Evolutionary conservation across 164 flowering plant species (phyloP), one percentile per base, ranked within the genome.

Genomic region (Amborella trichopoda): DNA sequence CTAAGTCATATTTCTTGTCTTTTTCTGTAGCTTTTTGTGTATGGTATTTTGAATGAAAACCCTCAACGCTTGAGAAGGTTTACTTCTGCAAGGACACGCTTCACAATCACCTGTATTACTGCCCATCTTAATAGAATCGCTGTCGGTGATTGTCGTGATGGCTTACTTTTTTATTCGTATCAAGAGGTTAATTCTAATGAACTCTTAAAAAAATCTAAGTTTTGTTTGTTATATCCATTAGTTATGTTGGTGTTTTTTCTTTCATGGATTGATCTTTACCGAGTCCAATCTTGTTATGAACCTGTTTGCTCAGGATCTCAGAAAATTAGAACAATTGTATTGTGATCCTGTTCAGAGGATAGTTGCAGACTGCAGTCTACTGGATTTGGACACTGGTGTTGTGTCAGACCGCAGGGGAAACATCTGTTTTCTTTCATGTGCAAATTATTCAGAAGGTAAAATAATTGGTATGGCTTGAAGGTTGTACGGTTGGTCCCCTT

Each of bases 61-160:
- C 74, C 78, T 42, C 83, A 67, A 54, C 74, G 73, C 49, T 65
- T 87, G 63, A 81, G 63, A 68, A 75, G 61, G 62, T 59, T 68
- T 43, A 78, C 99, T 61, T 60, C 58, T 0, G 80, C 68, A 37
- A 81, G 84, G 67, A 83, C 99, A 34, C 87, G 96, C 23, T 84
- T 78, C 58, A 68, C 74, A 64, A 75, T 87, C 33, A 69, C 70
- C 38, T 75, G 85, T 40, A 65, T 91, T 77, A 71, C 85, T 47
- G 49, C 95, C 26, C 68, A 75, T 36, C 66, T 62, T 60, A 78
- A 77, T 43, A 78, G 83, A 68, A 91, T 91, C 65, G 99, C 85
- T 49, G 95, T 91, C 58, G 95, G 96, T 52, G 99, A 91, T 70
- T 81, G 95, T 62, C 93, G 99, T 36, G 99, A 91, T 80, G 99